Evolutionary conservation across 2,329 filamentous ascomycete genomes (phyloP), one percentile per base, ranked within the genome.

Genomic region (Verticillium klebahnii): DNA sequence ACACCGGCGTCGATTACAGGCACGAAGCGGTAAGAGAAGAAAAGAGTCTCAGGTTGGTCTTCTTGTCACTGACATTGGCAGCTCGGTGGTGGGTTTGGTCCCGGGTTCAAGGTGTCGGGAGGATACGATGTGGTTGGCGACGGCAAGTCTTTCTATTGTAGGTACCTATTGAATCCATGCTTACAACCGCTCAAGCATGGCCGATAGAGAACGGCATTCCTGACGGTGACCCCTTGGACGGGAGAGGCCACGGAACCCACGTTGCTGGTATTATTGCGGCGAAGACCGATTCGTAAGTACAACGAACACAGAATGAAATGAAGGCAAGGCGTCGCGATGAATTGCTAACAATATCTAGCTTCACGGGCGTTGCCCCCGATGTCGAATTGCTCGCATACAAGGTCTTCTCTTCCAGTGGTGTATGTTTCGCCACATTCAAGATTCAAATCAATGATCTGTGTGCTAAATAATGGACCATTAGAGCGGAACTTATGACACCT

Each of bases 191-290:
- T 45, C 39, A 45, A 45, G 39, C 2, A n/a, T 45, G 39, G 39
- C 39, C 39, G 17, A 45, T 45, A 9, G 39, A 32, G 25, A 34
- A 19, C 31, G 25, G 17, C 15, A 3, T 19, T 19, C 67, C 67
- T 1, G 74, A 76, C 57, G 57, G 64, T 5, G 75, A 77, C 59
- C 76, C 76, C 2, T 69, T 72, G 50, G 70, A 75, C 58, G 68
- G 68, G 57, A 67, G 68, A n/a, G 75, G 75, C 15, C 76, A 79
- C 65, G 75, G 77, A 1, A 78, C 77, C 1, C 75, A 77, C 60
- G 78, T 80, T 39, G 76, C 81, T 19, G 81, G 82, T 23, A 81
- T 81, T 29, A 77, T 84, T 64, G 80, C 75, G 31, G 81, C 79
- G 17, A 73, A 82, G 40, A 71, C 70, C 66, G 71, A 75, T 62